Base-by-base conservation (phyloP, 768 basidiomycete species). In the Mycena floridula region DNA sequence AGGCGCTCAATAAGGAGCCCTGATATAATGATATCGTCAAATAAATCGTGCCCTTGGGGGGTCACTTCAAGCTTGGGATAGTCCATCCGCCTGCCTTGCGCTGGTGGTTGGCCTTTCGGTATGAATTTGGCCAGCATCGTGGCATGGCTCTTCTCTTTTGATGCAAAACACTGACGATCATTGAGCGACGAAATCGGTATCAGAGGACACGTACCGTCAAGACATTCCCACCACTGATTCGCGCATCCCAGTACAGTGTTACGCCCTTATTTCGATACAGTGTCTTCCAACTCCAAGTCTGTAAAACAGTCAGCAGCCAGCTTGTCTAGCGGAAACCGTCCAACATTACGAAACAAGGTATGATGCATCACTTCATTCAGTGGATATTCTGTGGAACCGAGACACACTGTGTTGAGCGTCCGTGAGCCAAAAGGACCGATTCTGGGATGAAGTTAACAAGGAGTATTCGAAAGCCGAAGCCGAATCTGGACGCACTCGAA, bases 21-120 rank as follows among this genome's bases (percentile, higher is more conserved):
- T 16, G 66, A 68, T 43, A 73, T 58, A 12, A 72, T 50, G 25
- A 72, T 65, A 38, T 73, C 70, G 42, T 72, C 71, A 35, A 71
- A 58, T 40, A 52, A 57, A 35, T 65, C 64, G 43, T 70, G 65
- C 1, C 70, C 69, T 45, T 59, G 52, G 1, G 70, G 64, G 21
- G 64, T 59, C n/a, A 72, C 59, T 15, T 71, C 59, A 37, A 72
- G 50, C 43, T 62, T 62, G 22, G 64, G 59, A 42, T 55, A 51
- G 39, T 63, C 63, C n/a, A 50, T 44, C 20, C 59, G 48, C 43
- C 64, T 60, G 18, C 66, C 65, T 43, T 62, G 59, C 37, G 60
- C 63, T 44, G 67, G 59, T 12, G 57, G 53, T 25, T 62, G 54
- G 36, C 46, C 50, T 7, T 65, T 59, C 27, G 62, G 63, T 21